These are phyloP conservation scores for Uronychia binucleata DNA, from an alignment of 73 alveolate genomes.

Conservation along the genomic window DNA sequence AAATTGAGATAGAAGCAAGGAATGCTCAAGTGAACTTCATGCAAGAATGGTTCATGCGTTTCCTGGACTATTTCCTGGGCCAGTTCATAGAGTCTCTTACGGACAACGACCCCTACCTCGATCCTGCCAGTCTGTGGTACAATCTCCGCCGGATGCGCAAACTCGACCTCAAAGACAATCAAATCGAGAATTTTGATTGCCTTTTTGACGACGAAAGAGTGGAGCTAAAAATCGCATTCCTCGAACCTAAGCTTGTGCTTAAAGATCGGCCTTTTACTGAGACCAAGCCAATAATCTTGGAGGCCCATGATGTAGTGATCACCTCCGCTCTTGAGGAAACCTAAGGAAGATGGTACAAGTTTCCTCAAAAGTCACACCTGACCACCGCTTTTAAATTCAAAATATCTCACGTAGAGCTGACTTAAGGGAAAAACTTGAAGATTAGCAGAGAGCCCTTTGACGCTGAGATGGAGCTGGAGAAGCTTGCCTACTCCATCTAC, in stretches of 20 bases:
- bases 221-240: not conserved
- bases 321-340: not conserved
- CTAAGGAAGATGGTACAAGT: not conserved
- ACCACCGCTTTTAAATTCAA: not conserved
- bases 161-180: not conserved
- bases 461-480: not conserved
- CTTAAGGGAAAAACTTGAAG: not conserved
- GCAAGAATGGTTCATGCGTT: slow-evolving; percentile 32
- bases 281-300: not conserved
- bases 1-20: not conserved
- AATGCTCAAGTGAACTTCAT: slow-evolving; percentile 2
- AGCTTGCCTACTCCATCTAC: not conserved
- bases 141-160: not conserved
- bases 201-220: not conserved
- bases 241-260: too few relatives aligned
- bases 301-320: not conserved
- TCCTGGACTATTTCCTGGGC: slow-evolving; percentile 22
- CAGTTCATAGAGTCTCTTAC: slow-evolving; percentile 15
- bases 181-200: not conserved
- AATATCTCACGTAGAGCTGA: not conserved
- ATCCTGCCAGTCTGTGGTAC: not conserved
- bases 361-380: not conserved
- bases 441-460: not conserved
- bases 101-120: slow-evolving; percentile 23
- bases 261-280: not conserved